A percentile compares a stretch with the other conserved stretches of the same genome.
Conservation (phyloP, 305 asterid genomes). For the Striga hermonthica region DNA sequence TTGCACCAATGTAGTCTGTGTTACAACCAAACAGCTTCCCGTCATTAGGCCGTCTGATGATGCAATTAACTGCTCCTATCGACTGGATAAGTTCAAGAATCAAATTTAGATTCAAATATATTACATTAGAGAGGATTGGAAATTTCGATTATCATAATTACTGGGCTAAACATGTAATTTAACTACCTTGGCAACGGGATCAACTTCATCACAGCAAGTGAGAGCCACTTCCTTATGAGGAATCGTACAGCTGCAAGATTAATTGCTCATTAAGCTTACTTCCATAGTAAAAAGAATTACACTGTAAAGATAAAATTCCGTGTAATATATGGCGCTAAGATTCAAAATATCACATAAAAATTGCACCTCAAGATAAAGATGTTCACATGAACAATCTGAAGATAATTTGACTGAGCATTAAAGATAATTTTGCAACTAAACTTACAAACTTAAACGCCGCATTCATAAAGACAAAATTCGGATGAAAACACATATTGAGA, state of each 20-base stretch:
- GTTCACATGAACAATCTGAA: too few species aligned
- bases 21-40: slow-evolving; percentile 91
- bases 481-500: too few species aligned
- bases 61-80: slow-evolving; percentile 86
- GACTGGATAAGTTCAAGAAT: slow-evolving; percentile 44
- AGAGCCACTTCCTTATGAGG: slow-evolving; percentile 92
- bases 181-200: slow-evolving; percentile 84
- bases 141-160: slow-evolving; percentile 12
- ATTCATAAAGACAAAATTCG: too few species aligned
- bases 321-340: too few species aligned
- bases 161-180: slow-evolving; percentile 7
- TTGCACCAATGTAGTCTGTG: slow-evolving; percentile 92
- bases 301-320: too few species aligned
- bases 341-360: too few species aligned
- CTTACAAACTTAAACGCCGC: too few species aligned
- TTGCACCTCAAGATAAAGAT: too few species aligned
- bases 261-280: slow-evolving; percentile 18
- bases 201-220: slow-evolving; percentile 69
- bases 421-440: too few species aligned
- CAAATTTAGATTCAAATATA: slow-evolving; percentile 19
- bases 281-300: not conserved
- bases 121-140: slow-evolving; percentile 9
- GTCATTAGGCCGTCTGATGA: slow-evolving; percentile 52
- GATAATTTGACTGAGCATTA: not conserved
- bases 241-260: slow-evolving; percentile 71